phyloP scores from a whole-genome alignment of 139 green algal species.

The Trebouxia sp. region DNA sequence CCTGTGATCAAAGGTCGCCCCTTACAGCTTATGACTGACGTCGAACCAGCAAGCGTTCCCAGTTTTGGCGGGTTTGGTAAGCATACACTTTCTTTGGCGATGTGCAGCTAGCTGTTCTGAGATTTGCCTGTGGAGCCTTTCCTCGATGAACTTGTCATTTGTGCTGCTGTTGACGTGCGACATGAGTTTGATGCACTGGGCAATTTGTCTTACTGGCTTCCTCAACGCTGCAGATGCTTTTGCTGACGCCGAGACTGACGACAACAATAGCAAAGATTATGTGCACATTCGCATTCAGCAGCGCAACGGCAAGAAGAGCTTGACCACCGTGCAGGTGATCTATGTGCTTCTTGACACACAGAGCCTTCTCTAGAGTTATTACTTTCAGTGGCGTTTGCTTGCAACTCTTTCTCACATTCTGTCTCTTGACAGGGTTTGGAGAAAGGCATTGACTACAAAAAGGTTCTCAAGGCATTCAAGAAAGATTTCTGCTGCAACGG shows the following conservation, averaged over 20 bases:
- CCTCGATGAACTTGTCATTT: too few species aligned
- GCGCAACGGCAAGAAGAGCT: slow-evolving; percentile 95
- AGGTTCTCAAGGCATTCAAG: slow-evolving; percentile 99
- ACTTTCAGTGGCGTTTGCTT: not conserved
- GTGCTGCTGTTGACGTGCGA: too few species aligned
- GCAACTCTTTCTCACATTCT: not conserved
- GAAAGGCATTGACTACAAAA: slow-evolving; percentile 95
- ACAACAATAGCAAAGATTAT: slow-evolving; percentile 53
- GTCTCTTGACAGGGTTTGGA: slow-evolving; percentile 79
- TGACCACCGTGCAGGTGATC: slow-evolving; percentile 93
- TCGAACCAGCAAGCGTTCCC: slow-evolving; percentile 23
- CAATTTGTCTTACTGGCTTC: too few species aligned
- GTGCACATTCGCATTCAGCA: slow-evolving; percentile 98
- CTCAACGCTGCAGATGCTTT: slow-evolving; percentile 27
- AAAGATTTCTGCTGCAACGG: slow-evolving; percentile 99
- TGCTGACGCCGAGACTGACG: slow-evolving; percentile 31
- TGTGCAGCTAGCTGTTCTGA: not conserved
- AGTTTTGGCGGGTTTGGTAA: slow-evolving; percentile 29
- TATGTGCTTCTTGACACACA: too few species aligned
- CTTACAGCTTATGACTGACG: slow-evolving; percentile 21
- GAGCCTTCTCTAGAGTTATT: too few species aligned
- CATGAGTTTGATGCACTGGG: too few species aligned
- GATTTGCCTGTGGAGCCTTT: not conserved
- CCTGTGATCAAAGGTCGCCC: not conserved
- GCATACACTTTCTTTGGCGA: not conserved